Conservation (phyloP, 2,329 filamentous ascomycete species). For the Cladosporium sp. region DNA sequence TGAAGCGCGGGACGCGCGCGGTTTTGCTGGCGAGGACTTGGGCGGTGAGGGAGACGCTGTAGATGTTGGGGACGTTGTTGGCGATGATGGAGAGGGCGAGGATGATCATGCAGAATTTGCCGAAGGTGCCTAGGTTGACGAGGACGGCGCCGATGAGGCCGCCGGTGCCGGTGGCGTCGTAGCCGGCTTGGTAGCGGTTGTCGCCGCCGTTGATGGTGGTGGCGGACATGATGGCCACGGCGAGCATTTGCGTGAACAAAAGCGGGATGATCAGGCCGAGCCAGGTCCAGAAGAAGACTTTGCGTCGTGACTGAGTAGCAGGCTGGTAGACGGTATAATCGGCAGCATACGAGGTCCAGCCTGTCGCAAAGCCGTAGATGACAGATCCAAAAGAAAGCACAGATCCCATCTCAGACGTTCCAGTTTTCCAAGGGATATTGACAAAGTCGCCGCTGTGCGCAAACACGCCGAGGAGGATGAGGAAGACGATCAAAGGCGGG, state of each 20-base stretch:
- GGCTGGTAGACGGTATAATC: constrained; percentile 84
- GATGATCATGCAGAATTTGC: constrained; percentile 64
- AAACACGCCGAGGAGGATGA: constrained; percentile 69
- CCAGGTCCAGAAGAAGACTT: constrained; percentile 70
- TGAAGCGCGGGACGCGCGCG: constrained; percentile 64
- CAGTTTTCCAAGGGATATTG: constrained; percentile 60
- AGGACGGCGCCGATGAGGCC: constrained; percentile 68
- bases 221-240: constrained; percentile 68
- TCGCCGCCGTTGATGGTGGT: constrained; percentile 54
- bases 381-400: constrained; percentile 67
- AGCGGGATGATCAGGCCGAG: constrained; percentile 69
- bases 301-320: constrained; percentile 55
- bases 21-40: constrained; percentile 64
- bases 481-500: constrained; percentile 70
- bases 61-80: constrained; percentile 54
- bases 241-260: constrained; percentile 72
- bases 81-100: constrained; percentile 47
- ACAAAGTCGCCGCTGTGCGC: constrained; percentile 66
- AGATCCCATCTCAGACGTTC: constrained; percentile 60
- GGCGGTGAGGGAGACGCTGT: constrained; percentile 66
- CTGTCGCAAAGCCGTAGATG: constrained; percentile 67
- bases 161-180: constrained; percentile 60
- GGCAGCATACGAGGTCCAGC: constrained; percentile 73
- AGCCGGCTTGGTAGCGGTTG: constrained; percentile 59
- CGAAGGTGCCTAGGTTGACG: constrained; percentile 65